A percentile compares a stretch with the other conserved stretches of the same genome.
Conservation (phyloP, 2,329 filamentous ascomycete genomes). For the Ophiostoma perfectum region DNA sequence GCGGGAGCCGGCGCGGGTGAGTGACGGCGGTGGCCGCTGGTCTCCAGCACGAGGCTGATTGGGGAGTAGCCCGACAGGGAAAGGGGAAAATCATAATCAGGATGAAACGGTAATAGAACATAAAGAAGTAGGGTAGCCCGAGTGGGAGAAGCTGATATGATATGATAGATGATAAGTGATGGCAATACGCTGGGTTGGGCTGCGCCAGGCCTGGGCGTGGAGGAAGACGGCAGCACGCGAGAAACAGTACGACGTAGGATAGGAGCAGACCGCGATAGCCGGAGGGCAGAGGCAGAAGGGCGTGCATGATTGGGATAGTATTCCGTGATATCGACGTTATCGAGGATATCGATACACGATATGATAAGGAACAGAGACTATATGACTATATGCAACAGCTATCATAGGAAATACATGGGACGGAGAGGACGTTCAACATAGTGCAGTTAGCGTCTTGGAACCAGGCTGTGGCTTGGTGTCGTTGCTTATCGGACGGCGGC, state of each 20-base stretch:
- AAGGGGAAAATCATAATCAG: background rate
- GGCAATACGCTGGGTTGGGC: background rate
- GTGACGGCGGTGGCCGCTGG: slow-evolving; percentile 16
- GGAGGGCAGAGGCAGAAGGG: background rate
- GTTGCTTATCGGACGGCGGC: background rate
- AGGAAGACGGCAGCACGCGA: background rate
- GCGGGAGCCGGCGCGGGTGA: slow-evolving; percentile 14
- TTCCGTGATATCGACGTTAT: background rate
- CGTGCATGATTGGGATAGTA: background rate
- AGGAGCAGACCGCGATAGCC: slow-evolving; percentile 1
- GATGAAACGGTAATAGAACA: background rate
- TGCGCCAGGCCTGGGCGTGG: background rate
- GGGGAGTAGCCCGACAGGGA: slow-evolving; percentile 3
- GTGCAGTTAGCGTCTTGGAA: background rate
- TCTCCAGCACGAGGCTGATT: slow-evolving; percentile 13
- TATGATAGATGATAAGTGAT: slow-evolving; percentile 10
- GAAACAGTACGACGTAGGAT: background rate
- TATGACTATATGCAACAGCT: background rate
- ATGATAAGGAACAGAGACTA: background rate
- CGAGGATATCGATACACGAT: background rate
- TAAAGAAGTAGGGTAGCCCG: slow-evolving; percentile 3
- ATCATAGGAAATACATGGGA: background rate
- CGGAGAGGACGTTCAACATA: background rate
- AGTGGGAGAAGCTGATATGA: slow-evolving; percentile 10
- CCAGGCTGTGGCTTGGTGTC: background rate